Conservation (phyloP, 768 basidiomycete genomes). For the Gymnopilus junonius region DNA sequence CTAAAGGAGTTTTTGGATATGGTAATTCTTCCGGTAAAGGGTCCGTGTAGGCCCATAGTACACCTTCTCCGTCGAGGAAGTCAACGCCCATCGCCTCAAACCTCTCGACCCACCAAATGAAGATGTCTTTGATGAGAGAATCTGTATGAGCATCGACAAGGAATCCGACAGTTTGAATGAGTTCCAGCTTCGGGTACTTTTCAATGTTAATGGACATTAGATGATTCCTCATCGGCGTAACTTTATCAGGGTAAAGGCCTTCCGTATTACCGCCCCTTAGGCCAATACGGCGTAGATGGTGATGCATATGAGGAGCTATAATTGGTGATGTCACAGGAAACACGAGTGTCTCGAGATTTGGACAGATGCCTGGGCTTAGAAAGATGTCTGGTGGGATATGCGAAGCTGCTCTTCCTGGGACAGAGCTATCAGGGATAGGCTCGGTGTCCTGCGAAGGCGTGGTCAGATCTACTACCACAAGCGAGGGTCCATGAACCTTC, state of each 20-base stretch:
- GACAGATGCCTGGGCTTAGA: slow-evolving; percentile 44
- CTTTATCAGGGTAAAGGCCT: slow-evolving; percentile 47
- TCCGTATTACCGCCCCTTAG: slow-evolving; percentile 47
- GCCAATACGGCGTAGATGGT: slow-evolving; percentile 49
- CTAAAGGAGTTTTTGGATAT: background rate
- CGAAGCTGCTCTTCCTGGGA: slow-evolving; percentile 26
- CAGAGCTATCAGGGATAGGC: slow-evolving; percentile 32
- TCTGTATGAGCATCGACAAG: slow-evolving; percentile 51
- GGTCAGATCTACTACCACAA: slow-evolving; percentile 45
- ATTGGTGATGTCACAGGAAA: slow-evolving; percentile 43
- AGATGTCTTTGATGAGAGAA: slow-evolving; percentile 47
- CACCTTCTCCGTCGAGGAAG: slow-evolving; percentile 58
- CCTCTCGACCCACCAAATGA: slow-evolving; percentile 58
- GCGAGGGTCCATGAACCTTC: slow-evolving; percentile 41
- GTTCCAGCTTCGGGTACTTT: slow-evolving; percentile 49
- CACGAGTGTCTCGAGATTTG: slow-evolving; percentile 47
- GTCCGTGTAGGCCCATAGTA: slow-evolving; percentile 49
- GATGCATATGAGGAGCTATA: slow-evolving; percentile 31
- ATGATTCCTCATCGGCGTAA: slow-evolving; percentile 40
- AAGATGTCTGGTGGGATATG: slow-evolving; percentile 48
- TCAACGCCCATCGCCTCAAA: slow-evolving; percentile 54
- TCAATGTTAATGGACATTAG: slow-evolving; percentile 45
- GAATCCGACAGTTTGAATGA: slow-evolving; percentile 51
- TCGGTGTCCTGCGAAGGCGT: slow-evolving; percentile 40
- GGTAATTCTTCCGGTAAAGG: background rate